Conservation (phyloP, 768 basidiomycete species). For the Rhodocollybia butyracea region DNA sequence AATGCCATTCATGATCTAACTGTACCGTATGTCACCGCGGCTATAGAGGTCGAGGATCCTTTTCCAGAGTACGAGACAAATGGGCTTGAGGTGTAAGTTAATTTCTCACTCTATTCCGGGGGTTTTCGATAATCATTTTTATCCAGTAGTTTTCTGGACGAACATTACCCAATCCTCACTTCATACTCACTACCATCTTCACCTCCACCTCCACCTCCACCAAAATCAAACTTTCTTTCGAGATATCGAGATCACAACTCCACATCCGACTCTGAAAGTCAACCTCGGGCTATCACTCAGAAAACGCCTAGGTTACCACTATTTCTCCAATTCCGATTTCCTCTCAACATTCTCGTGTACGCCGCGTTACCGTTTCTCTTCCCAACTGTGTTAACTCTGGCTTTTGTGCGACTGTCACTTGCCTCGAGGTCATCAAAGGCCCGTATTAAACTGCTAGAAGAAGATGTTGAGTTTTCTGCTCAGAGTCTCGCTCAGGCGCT, state of each 20-base stretch:
- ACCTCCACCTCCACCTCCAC: conserved; percentile 35
- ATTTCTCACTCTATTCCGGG: neutral
- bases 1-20: conserved; percentile 68
- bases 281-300: conserved; percentile 31
- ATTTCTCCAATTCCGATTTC: conserved; percentile 55
- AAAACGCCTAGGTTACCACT: conserved; percentile 43
- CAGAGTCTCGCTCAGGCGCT: conserved; percentile 47
- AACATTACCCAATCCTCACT: conserved; percentile 56
- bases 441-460: conserved; percentile 65
- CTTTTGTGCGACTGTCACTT: conserved; percentile 54
- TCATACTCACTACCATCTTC: conserved; percentile 47
- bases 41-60: conserved; percentile 65
- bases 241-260: conserved; percentile 35
- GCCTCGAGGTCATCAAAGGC: conserved; percentile 57
- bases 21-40: conserved; percentile 79
- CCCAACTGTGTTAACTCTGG: conserved; percentile 52
- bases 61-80: conserved; percentile 54
- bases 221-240: conserved; percentile 33
- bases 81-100: conserved; percentile 60
- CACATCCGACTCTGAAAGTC: conserved; percentile 19
- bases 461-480: conserved; percentile 39
- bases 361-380: conserved; percentile 60
- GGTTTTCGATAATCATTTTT: neutral
- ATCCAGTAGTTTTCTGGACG: conserved; percentile 50
- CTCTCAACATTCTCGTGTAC: conserved; percentile 61